Evolutionary conservation across 2,329 filamentous ascomycete genomes (phyloP), one percentile per base, ranked within the genome.

Genomic region (Colletotrichum sp.): DNA sequence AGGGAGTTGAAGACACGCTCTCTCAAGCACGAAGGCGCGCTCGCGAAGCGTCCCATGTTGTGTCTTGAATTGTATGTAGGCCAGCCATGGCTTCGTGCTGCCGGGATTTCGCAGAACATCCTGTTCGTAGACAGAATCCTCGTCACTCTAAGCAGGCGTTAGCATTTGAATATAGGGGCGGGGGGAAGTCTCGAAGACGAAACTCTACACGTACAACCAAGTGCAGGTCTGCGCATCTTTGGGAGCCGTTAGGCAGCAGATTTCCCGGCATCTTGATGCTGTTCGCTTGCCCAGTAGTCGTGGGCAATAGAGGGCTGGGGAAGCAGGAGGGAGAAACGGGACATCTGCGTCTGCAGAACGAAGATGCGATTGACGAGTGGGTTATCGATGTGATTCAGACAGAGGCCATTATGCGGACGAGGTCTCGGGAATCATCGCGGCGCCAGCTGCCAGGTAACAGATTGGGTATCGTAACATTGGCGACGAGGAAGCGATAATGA

Each of bases 111-210:
- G 94, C 78, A 97, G 88, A 77, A 98, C 93, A 84, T 99, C 97
- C 86, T 98, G 96, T 87, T 99, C 98, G 89, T 98, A 99, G 77
- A 98, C 91, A 71, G 95, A 93, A 87, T 99, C 97, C 87, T 98
- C 95, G 83, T 96, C 94, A 80, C 93, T 90, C 92, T 96, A 78
- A 3, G 80, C 80, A 48, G 55, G 36, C n/a, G 79, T 83, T 76
- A 87, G 81, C 78, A 72, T 36, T 19, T 36, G 25, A 28, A 22
- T 9, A 16, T 22, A 52, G n/a, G 59, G 59, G 28, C 32, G 19
- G 19, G 59, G 22, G 32, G 48, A 16, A 34, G 36, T n/a, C 12
- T 3, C 13, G 22, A 66, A 25, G 44, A 15, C 3, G 39, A 36
- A 9, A 16, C 8, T 25, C 8, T 75, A 57, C 48, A 83, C 86